Evolutionary conservation across 108 stramenopile species (phyloP).

Genomic region (Epipyxis sp.): DNA sequence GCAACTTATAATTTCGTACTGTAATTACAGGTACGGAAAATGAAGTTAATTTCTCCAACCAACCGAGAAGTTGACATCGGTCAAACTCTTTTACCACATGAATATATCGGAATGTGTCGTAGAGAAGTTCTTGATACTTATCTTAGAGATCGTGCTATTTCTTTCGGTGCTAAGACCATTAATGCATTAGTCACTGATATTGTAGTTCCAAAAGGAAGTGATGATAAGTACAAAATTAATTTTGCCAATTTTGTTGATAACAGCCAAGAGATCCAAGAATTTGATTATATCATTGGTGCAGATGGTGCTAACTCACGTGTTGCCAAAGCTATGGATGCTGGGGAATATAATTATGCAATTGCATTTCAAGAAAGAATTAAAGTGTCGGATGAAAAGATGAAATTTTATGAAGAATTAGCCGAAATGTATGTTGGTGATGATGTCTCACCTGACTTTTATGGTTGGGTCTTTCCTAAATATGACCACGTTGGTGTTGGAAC

Average conservation of each 20-base stretch:
- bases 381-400: conserved; percentile 93
- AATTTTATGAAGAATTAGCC: conserved; percentile 94
- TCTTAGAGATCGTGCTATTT: conserved; percentile 91
- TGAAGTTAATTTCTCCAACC: conserved; percentile 95
- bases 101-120: conserved; percentile 98
- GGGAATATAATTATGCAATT: conserved; percentile 95
- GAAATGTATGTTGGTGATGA: conserved; percentile 99
- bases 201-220: conserved; percentile 43
- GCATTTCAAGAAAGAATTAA: conserved; percentile 98
- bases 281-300: conserved; percentile 87
- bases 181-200: conserved; percentile 90
- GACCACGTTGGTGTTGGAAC: conserved; percentile 98
- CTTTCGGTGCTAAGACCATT: conserved; percentile 80
- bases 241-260: conserved; percentile 71
- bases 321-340: conserved; percentile 97
- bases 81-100: conserved; percentile 86
- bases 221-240: conserved; percentile 52
- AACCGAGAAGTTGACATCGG: conserved; percentile 95
- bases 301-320: conserved; percentile 97
- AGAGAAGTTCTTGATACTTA: conserved; percentile 92
- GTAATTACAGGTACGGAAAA: conserved; percentile 67
- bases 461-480: conserved; percentile 99
- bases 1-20: neutral
- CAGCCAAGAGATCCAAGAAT: conserved; percentile 69
- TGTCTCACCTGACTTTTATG: conserved; percentile 96